Evolutionary conservation across 1,284 basidiomycete species (phyloP), one percentile per base, ranked within the genome.

Genomic region (Phellopilus nigrolimitatus): DNA sequence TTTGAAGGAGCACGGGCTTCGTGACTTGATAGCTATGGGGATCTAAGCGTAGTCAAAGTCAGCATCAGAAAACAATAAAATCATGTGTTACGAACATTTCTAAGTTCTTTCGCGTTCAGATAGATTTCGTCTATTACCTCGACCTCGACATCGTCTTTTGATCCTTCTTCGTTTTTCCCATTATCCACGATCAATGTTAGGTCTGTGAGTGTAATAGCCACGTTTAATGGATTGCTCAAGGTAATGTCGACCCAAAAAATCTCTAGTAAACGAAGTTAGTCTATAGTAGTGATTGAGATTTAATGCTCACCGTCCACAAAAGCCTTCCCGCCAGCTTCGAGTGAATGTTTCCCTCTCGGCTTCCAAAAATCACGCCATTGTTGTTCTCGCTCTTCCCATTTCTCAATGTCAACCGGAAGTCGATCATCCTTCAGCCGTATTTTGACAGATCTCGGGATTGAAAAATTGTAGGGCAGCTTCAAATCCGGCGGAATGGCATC

Each of bases 191-290:
- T 56, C 10, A 88, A 63, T 0, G 82, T 80, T 47, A 90, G 54
- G 54, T 82, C 74, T 0, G 79, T 73, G 21, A 91, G 61, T 42
- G 72, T 79, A 13, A 91, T 72, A 48, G 88, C 86, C 6, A 83
- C 73, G 54, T 85, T 75, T 31, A 91, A 64, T 8, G 87, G 85
- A 63, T 91, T 91, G 37, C 67, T 71, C 54, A 91, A 51, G 6
- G 71, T 72, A 19, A 91, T 59, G 57, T 91, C 87, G 25, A 90
- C 69, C 82, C 83, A 89, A 60, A 91, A 88, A 2, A 70, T 68
- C 65, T 91, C 88, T 90, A 57, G 13, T 55, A 47, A 45, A 30
- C 48, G 17, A 34, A 38, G 41, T 12, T 89, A 56, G 46, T 17
- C 13, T 13, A 21, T 40, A 27, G 12, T 3, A 19, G 4, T 4